Percentiles rank a stretch among this genome's conserved stretches.
Evolutionary conservation across 306 rosid species (phyloP).

Genomic region (Spatholobus suberectus): DNA sequence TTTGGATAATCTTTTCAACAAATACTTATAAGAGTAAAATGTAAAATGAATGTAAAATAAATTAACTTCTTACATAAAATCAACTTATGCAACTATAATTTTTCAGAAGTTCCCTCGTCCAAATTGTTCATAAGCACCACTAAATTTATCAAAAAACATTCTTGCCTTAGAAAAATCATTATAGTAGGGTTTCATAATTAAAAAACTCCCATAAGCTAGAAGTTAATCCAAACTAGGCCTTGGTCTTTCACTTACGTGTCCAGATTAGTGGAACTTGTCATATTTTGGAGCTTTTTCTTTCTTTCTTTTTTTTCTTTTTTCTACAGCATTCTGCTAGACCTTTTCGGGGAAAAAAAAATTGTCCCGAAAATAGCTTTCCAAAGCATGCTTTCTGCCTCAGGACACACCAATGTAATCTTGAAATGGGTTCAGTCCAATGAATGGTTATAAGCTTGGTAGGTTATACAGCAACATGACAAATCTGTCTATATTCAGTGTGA

Average conservation of each 20-base stretch:
- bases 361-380: not conserved
- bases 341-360: not conserved
- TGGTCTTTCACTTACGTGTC: not conserved
- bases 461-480: slow-evolving; percentile 2
- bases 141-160: not conserved
- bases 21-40: not conserved
- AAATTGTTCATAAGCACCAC: not conserved
- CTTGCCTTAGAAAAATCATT: not conserved
- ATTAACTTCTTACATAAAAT: not conserved
- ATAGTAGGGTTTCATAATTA: not conserved
- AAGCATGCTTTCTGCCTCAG: not conserved
- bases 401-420: slow-evolving; percentile 3
- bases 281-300: not conserved
- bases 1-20: not conserved
- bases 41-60: not conserved
- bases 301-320: not conserved
- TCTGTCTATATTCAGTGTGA: not conserved
- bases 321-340: not conserved
- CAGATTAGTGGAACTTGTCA: slow-evolving; percentile 6
- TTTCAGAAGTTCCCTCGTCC: not conserved
- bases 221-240: not conserved
- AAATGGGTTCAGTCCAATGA: slow-evolving; percentile 8
- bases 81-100: not conserved
- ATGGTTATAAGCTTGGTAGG: slow-evolving; percentile 6
- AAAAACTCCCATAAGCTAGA: not conserved